These are phyloP conservation scores for Vaccinium macrocarpon DNA, from an alignment of 148 eudicot genomes.

Conservation along the genomic window DNA sequence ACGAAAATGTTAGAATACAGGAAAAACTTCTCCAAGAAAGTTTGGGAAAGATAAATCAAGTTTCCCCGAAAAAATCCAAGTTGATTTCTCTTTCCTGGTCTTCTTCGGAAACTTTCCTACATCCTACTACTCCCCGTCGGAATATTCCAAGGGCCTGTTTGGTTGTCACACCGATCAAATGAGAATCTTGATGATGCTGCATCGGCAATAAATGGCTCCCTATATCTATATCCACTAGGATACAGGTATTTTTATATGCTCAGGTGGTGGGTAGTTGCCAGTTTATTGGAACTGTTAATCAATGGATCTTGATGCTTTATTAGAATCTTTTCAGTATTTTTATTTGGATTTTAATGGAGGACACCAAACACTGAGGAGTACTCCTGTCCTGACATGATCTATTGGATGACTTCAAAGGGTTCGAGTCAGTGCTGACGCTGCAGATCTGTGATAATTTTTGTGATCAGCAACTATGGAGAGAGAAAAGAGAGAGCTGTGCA, in stretches of 20 bases:
- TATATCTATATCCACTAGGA: not conserved
- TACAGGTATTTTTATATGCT: not conserved
- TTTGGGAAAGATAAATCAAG: too few relatives aligned
- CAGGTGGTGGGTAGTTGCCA: conserved; percentile 20
- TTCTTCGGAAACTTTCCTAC: too few relatives aligned
- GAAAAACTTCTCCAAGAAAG: too few relatives aligned
- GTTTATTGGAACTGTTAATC: not conserved
- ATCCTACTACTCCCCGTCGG: too few relatives aligned
- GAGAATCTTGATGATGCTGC: conserved; percentile 65
- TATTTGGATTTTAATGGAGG: not conserved
- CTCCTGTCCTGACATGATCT: not conserved
- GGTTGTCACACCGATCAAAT: not conserved
- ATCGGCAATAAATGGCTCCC: conserved; percentile 39
- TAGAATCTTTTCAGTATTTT: not conserved
- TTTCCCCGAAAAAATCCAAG: too few relatives aligned
- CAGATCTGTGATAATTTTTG: conserved; percentile 16
- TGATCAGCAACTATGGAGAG: not conserved
- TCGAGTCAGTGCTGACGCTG: not conserved
- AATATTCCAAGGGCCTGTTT: too few relatives aligned
- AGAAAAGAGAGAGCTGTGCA: not conserved
- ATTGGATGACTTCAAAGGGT: not conserved
- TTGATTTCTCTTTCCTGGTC: too few relatives aligned
- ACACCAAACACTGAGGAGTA: not conserved
- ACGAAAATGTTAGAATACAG: too few relatives aligned
- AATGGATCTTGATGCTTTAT: not conserved